Evolutionary conservation across 1,284 basidiomycete species (phyloP).

Genomic region (Cutaneotrichosporon mucoides): DNA sequence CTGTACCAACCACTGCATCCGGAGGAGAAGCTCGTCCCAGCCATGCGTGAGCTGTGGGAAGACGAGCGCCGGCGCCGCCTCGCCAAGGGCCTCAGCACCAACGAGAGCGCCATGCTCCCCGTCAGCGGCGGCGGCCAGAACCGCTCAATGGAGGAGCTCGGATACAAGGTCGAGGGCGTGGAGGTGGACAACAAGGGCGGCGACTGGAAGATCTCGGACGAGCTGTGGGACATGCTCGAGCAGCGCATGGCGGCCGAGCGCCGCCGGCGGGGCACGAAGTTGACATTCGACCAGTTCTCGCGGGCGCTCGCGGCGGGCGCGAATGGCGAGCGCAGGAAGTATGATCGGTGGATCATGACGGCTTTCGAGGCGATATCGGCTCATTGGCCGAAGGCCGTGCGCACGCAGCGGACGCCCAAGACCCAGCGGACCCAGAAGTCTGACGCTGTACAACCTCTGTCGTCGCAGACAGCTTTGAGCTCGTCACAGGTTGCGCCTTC

Average conservation of each 20-base stretch:
- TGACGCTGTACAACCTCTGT: too few species aligned
- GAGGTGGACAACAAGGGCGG: slow-evolving; percentile 41
- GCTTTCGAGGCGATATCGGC: slow-evolving; percentile 71
- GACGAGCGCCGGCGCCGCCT: slow-evolving; percentile 74
- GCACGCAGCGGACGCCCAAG: slow-evolving; percentile 23
- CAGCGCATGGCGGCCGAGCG: slow-evolving; percentile 45
- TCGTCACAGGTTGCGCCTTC: slow-evolving; percentile 8
- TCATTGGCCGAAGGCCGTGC: slow-evolving; percentile 40
- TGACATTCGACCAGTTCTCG: slow-evolving; percentile 39
- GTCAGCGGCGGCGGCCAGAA: slow-evolving; percentile 42
- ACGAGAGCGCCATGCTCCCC: slow-evolving; percentile 43
- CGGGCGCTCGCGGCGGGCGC: slow-evolving; percentile 24
- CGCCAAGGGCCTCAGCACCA: slow-evolving; percentile 54
- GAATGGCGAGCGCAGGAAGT: slow-evolving; percentile 39
- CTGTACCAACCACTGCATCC: slow-evolving; percentile 53
- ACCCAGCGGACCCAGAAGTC: slow-evolving; percentile 12
- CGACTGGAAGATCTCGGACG: slow-evolving; percentile 44
- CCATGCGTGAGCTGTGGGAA: slow-evolving; percentile 91
- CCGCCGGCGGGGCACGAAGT: slow-evolving; percentile 39
- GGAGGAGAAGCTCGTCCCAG: slow-evolving; percentile 73
- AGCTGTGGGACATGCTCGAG: slow-evolving; percentile 44
- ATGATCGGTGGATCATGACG: slow-evolving; percentile 66
- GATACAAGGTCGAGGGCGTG: slow-evolving; percentile 34
- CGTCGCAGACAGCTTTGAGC: not conserved
- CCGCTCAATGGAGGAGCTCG: slow-evolving; percentile 38